A percentile compares a stretch with the other conserved stretches of the same genome.
These are phyloP conservation scores for Casuarina glauca DNA, from an alignment of 306 rosid genomes.

Conservation along the genomic window DNA sequence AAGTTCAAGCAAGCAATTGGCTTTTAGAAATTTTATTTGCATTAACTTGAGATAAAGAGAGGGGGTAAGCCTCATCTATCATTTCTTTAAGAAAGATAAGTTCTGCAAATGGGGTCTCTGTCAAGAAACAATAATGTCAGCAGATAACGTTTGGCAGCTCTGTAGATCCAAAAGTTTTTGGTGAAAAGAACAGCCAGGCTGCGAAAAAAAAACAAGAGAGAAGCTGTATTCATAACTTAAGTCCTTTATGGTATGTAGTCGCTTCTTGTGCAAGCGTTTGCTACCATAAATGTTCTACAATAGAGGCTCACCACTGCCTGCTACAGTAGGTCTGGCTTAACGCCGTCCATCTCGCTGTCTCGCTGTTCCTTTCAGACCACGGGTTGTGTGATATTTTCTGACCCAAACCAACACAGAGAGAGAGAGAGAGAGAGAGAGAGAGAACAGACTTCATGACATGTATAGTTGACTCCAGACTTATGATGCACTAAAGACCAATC, in stretches of 20 bases:
- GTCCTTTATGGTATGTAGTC: not conserved
- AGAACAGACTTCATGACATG: not conserved
- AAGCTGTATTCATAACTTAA: not conserved
- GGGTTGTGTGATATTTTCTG: constrained; percentile 6
- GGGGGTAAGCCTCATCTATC: not conserved
- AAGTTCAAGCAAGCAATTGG: constrained; percentile 6
- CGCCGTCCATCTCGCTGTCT: not conserved
- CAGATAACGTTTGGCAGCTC: not conserved
- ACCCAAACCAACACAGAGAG: not conserved
- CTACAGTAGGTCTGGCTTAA: not conserved
- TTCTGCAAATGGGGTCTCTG: not conserved
- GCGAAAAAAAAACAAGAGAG: not conserved
- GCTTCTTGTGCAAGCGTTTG: not conserved
- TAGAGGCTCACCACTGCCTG: not conserved
- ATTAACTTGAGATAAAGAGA: not conserved
- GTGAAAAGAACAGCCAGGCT: not conserved
- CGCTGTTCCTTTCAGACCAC: constrained; percentile 32
- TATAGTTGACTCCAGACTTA: not conserved
- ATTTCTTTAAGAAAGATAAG: not conserved
- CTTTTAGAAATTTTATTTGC: not conserved
- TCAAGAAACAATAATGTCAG: not conserved
- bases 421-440: not conserved
- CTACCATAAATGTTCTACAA: not conserved
- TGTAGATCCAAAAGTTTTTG: not conserved
- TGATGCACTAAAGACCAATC: not conserved